Evolutionary conservation across 1,139 yeast species (phyloP).

Genomic region (Pichia sp.): DNA sequence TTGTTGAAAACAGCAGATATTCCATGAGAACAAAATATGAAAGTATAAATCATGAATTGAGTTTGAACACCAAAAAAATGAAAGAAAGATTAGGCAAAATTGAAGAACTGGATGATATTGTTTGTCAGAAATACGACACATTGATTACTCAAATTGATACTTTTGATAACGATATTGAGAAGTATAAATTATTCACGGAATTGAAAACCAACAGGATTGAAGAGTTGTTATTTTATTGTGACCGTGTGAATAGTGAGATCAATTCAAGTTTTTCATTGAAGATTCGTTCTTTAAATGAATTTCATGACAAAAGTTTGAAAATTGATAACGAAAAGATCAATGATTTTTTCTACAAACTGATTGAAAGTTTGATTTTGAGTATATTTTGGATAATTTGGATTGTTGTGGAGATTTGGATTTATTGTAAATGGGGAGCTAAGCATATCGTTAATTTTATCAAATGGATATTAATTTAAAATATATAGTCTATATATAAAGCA

Average conservation of each 20-base stretch:
- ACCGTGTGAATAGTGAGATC: conserved; percentile 72
- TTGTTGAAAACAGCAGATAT: too few relatives aligned
- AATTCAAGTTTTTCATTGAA: conserved; percentile 74
- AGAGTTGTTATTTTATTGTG: conserved; percentile 58
- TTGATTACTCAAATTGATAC: conserved; percentile 13
- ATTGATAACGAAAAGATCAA: conserved; percentile 22
- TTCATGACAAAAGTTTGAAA: conserved; percentile 32
- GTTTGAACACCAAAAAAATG: conserved; percentile 1
- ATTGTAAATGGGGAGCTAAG: conserved; percentile 28
- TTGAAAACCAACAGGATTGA: conserved; percentile 36
- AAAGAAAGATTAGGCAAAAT: conserved; percentile 9
- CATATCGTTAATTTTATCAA: conserved; percentile 33
- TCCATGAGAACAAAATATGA: too few relatives aligned
- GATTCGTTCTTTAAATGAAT: conserved; percentile 60
- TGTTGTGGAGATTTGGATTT: conserved; percentile 47
- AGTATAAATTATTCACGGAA: conserved; percentile 13
- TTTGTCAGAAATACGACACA: conserved; percentile 9
- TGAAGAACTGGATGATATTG: conserved; percentile 11
- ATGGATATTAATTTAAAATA: conserved; percentile 30
- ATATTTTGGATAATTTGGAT: conserved; percentile 66
- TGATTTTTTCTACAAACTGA: conserved; percentile 32
- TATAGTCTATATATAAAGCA: not conserved
- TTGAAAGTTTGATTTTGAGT: conserved; percentile 53
- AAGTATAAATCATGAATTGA: too few relatives aligned
- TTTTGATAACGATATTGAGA: conserved; percentile 17